Percentiles rank a stretch among this genome's conserved stretches.
Conservation (phyloP, 2,329 filamentous ascomycete genomes). For the Aspergillus fumigatiaffinis region DNA sequence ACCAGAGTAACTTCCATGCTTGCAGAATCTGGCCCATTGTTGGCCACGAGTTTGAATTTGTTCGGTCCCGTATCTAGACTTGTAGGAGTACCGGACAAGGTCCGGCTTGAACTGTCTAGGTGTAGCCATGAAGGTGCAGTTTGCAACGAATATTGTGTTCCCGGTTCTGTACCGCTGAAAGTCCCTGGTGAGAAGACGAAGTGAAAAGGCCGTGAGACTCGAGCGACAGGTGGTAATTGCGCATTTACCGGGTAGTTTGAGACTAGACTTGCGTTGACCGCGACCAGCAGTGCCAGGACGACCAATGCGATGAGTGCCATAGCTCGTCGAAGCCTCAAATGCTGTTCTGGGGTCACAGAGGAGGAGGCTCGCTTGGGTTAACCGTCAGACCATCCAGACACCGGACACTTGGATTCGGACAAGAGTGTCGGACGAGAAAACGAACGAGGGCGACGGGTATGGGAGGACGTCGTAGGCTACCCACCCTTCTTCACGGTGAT, state of each 20-base stretch:
- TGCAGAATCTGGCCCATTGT: constrained; percentile 60
- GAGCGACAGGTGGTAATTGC: constrained; percentile 75
- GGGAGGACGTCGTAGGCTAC: constrained; percentile 9
- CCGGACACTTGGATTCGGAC: constrained; percentile 1
- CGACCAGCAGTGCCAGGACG: constrained; percentile 23
- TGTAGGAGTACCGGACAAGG: constrained; percentile 67
- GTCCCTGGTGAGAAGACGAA: constrained; percentile 54
- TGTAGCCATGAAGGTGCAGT: constrained; percentile 70
- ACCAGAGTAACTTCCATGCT: constrained; percentile 67
- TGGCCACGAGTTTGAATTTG: constrained; percentile 65
- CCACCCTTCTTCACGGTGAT: constrained; percentile 21
- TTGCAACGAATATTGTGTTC: constrained; percentile 64
- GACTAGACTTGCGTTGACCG: constrained; percentile 33
- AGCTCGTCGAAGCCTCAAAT: constrained; percentile 11
- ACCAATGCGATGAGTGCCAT: constrained; percentile 27
- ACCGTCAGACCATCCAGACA: constrained; percentile 2
- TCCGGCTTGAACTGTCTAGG: constrained; percentile 61
- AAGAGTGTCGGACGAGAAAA: constrained; percentile 7
- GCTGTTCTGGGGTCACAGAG: constrained; percentile 9
- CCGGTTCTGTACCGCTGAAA: constrained; percentile 57
- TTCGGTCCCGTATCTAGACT: constrained; percentile 54
- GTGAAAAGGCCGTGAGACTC: constrained; percentile 54
- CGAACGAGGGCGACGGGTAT: constrained; percentile 8
- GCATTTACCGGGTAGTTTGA: constrained; percentile 73
- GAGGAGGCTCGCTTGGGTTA: constrained; percentile 11